Conservation (phyloP, 495 filamentous ascomycete species). For the Tuber indicum region DNA sequence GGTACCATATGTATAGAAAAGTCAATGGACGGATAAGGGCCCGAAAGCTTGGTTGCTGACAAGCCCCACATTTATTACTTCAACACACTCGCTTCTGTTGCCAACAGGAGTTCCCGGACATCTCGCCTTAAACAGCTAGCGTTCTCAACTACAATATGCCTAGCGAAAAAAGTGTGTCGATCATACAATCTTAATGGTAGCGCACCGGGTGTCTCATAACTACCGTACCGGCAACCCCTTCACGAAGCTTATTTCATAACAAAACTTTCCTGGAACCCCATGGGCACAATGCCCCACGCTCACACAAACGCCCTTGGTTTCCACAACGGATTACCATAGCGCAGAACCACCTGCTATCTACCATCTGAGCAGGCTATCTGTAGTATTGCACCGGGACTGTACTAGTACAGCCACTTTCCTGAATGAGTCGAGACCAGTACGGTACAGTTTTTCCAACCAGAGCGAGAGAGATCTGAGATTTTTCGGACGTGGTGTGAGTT, state of each 20-base stretch:
- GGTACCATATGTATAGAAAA: not conserved
- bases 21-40: slow-evolving; percentile 11
- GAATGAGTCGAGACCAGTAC: not conserved
- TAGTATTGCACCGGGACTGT: no score
- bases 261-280: not conserved
- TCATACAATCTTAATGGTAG: not conserved
- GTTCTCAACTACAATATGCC: not conserved
- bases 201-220: not conserved
- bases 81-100: slow-evolving; percentile 12
- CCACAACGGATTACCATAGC: not conserved
- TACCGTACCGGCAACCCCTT: not conserved
- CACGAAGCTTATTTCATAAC: not conserved
- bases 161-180: slow-evolving; percentile 11
- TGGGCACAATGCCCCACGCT: not conserved
- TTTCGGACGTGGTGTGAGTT: not conserved
- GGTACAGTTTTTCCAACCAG: not conserved
- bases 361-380: not conserved
- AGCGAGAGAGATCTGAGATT: not conserved
- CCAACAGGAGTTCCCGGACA: slow-evolving; percentile 19
- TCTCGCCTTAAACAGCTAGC: slow-evolving; percentile 23
- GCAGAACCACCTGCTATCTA: not conserved
- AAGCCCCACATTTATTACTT: slow-evolving; percentile 1
- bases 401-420: not conserved
- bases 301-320: not conserved
- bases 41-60: slow-evolving; percentile 24